phyloP scores from a whole-genome alignment of 2,329 filamentous ascomycete genomes.

The Penicillium sp. region DNA sequence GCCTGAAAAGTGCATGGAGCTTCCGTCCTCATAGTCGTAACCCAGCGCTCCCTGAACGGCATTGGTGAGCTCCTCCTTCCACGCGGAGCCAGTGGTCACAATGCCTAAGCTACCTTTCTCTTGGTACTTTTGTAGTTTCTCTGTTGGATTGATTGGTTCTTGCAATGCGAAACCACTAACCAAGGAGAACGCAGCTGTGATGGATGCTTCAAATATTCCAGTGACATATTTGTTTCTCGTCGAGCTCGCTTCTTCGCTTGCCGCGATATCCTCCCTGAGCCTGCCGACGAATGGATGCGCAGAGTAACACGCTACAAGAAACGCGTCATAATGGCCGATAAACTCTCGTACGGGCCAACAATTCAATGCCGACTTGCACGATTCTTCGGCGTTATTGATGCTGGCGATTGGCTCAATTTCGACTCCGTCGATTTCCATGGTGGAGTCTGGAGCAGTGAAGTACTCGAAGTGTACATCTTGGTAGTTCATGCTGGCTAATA shows the following conservation, averaged over 20 bases:
- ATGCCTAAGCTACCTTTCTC: constrained; percentile 67
- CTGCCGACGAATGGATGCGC: constrained; percentile 72
- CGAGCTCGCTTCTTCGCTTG: constrained; percentile 19
- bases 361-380: constrained; percentile 60
- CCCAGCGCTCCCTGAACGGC: constrained; percentile 68
- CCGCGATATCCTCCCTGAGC: constrained; percentile 51
- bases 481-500: constrained; percentile 39
- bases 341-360: constrained; percentile 59
- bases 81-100: constrained; percentile 81
- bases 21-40: constrained; percentile 30
- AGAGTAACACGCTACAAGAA: constrained; percentile 86
- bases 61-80: constrained; percentile 69
- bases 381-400: constrained; percentile 75
- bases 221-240: constrained; percentile 57
- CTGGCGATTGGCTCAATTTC: constrained; percentile 60
- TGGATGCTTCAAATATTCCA: constrained; percentile 85
- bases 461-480: constrained; percentile 41
- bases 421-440: constrained; percentile 32
- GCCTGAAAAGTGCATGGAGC: constrained; percentile 65
- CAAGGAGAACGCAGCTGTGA: constrained; percentile 62
- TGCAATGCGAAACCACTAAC: constrained; percentile 44
- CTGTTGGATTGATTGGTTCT: constrained; percentile 10
- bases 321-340: constrained; percentile 60
- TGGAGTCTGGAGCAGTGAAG: constrained; percentile 39
- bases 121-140: constrained; percentile 40